Evolutionary conservation across 495 filamentous ascomycete species (phyloP).

Genomic region (Podospora tetraspora): DNA sequence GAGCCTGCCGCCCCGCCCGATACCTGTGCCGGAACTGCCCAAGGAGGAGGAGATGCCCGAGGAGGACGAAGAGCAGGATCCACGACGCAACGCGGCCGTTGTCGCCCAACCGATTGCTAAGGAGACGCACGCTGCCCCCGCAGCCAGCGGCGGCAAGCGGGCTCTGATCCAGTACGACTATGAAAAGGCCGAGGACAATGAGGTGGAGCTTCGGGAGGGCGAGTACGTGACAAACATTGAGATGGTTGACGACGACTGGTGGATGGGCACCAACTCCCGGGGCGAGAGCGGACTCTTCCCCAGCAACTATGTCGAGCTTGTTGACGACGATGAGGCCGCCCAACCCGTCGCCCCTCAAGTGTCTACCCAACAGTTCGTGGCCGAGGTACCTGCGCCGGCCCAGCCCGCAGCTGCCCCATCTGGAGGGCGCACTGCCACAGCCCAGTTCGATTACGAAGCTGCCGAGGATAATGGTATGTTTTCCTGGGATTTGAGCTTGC

Average conservation of each 20-base stretch:
- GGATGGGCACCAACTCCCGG: slow-evolving; percentile 77
- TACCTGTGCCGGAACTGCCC: slow-evolving; percentile 50
- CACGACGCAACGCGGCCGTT: slow-evolving; percentile 57
- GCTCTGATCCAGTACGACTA: slow-evolving; percentile 92
- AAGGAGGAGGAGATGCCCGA: slow-evolving; percentile 59
- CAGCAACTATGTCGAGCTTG: slow-evolving; percentile 89
- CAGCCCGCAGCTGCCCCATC: slow-evolving; percentile 20
- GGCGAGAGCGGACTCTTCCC: slow-evolving; percentile 91
- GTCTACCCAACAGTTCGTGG: slow-evolving; percentile 17
- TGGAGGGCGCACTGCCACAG: slow-evolving; percentile 63
- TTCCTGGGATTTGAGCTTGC: background rate
- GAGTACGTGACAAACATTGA: slow-evolving; percentile 92
- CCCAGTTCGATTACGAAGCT: slow-evolving; percentile 94
- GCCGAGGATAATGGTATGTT: slow-evolving; percentile 81
- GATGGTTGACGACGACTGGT: slow-evolving; percentile 97
- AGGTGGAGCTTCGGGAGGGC: slow-evolving; percentile 85
- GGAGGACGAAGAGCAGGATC: slow-evolving; percentile 56
- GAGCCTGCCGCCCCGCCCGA: slow-evolving; percentile 40
- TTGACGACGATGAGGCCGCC: slow-evolving; percentile 50
- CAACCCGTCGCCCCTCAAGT: slow-evolving; percentile 19
- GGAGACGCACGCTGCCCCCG: slow-evolving; percentile 22
- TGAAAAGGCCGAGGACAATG: slow-evolving; percentile 94
- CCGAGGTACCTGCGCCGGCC: slow-evolving; percentile 16
- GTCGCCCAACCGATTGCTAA: slow-evolving; percentile 36
- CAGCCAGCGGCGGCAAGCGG: slow-evolving; percentile 48